A percentile compares a stretch with the other conserved stretches of the same genome.
Evolutionary conservation across 2,329 filamentous ascomycete genomes (phyloP).

Genomic region (Tricladium varicosporioides): DNA sequence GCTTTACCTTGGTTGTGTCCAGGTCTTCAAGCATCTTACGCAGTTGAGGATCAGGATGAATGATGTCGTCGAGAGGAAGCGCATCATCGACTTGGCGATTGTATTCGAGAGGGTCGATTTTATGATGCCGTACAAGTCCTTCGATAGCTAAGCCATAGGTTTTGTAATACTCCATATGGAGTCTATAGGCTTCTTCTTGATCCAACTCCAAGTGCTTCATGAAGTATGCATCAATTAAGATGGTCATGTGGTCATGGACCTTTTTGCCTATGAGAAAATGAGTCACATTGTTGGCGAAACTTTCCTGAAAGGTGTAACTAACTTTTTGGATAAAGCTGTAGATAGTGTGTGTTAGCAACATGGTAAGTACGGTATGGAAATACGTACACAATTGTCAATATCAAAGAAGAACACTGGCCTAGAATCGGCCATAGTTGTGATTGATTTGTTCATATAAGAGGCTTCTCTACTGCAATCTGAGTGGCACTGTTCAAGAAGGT

Average conservation of each 20-base stretch:
- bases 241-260: conserved; percentile 85
- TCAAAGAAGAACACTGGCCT: conserved; percentile 74
- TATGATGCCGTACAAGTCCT: conserved; percentile 87
- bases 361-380: not conserved
- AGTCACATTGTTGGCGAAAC: conserved; percentile 3
- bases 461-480: too few relatives aligned
- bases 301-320: conserved; percentile 32
- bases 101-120: conserved; percentile 93
- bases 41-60: conserved; percentile 74
- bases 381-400: conserved; percentile 90
- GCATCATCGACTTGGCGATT: conserved; percentile 95
- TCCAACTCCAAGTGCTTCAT: conserved; percentile 69
- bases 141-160: conserved; percentile 97
- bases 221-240: conserved; percentile 62
- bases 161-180: conserved; percentile 91
- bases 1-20: conserved; percentile 76
- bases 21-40: conserved; percentile 77
- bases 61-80: conserved; percentile 78
- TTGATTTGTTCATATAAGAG: too few relatives aligned
- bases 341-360: not conserved
- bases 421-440: conserved; percentile 18
- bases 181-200: conserved; percentile 73
- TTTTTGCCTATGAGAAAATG: conserved; percentile 56
- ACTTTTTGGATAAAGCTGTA: conserved; percentile 81
- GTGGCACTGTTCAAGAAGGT: too few relatives aligned